These are phyloP conservation scores for Suillus tomentosus DNA, from an alignment of 768 basidiomycete genomes.

Conservation along the genomic window DNA sequence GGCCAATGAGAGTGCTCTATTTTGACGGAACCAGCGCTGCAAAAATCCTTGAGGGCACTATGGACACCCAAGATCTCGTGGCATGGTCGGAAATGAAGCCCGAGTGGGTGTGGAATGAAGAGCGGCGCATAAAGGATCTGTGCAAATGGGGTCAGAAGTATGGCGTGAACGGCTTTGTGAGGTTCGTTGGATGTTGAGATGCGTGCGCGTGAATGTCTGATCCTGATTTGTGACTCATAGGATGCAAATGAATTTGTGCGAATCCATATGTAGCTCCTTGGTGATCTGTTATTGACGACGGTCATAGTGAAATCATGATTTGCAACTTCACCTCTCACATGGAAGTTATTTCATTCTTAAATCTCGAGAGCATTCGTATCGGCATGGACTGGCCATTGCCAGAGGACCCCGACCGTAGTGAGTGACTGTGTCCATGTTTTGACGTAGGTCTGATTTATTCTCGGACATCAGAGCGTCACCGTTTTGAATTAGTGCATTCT, in stretches of 20 bases:
- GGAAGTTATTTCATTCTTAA: constrained; percentile 39
- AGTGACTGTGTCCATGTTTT: constrained; percentile 7
- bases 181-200: constrained; percentile 14
- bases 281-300: not conserved
- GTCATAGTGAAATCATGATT: constrained; percentile 46
- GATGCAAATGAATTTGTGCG: constrained; percentile 54
- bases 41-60: constrained; percentile 30
- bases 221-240: constrained; percentile 21
- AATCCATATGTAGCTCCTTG: not conserved
- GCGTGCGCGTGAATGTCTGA: not conserved
- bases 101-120: constrained; percentile 23
- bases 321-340: constrained; percentile 47
- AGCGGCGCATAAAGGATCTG: constrained; percentile 27
- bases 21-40: constrained; percentile 35
- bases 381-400: not conserved
- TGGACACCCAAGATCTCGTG: constrained; percentile 41
- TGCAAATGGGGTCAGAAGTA: constrained; percentile 36
- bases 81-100: constrained; percentile 30
- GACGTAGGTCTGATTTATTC: not conserved
- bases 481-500: constrained; percentile 19
- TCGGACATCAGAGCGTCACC: not conserved
- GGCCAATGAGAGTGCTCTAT: constrained; percentile 33
- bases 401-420: not conserved
- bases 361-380: constrained; percentile 24
- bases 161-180: constrained; percentile 38